Evolutionary conservation across 2,329 filamentous ascomycete genomes (phyloP).

Genomic region (Fusarium gaditjirri): DNA sequence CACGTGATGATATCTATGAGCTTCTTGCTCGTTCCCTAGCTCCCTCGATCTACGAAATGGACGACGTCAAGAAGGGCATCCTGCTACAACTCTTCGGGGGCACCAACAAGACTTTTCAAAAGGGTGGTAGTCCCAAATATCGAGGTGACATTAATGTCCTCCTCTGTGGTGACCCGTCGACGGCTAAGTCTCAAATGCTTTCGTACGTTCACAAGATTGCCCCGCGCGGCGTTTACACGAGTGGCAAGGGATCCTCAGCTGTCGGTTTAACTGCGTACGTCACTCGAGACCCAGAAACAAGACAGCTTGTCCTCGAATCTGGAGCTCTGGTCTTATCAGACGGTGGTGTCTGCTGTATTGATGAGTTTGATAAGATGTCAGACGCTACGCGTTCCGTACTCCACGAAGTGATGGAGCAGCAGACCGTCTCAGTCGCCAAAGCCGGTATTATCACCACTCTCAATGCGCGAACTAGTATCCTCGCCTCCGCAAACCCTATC

Average conservation of each 20-base stretch:
- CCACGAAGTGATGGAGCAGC: slow-evolving; percentile 90
- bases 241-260: slow-evolving; percentile 82
- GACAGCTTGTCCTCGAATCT: slow-evolving; percentile 82
- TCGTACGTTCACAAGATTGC: slow-evolving; percentile 98
- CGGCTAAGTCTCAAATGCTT: slow-evolving; percentile 93
- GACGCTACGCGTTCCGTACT: slow-evolving; percentile 82
- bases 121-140: slow-evolving; percentile 94
- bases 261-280: slow-evolving; percentile 86
- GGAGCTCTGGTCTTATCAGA: slow-evolving; percentile 83
- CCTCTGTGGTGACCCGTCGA: slow-evolving; percentile 96
- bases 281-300: slow-evolving; percentile 81
- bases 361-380: slow-evolving; percentile 89
- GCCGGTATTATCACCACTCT: slow-evolving; percentile 97
- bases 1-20: slow-evolving; percentile 89
- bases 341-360: slow-evolving; percentile 85
- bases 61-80: slow-evolving; percentile 99
- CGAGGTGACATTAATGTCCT: slow-evolving; percentile 97
- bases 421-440: slow-evolving; percentile 86
- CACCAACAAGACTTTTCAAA: slow-evolving; percentile 97
- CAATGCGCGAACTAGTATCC: slow-evolving; percentile 93
- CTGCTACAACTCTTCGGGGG: slow-evolving; percentile 95
- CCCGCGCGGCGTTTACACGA: slow-evolving; percentile 85
- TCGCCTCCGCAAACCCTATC: slow-evolving; percentile 97
- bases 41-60: slow-evolving; percentile 96
- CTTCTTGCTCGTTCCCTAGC: slow-evolving; percentile 90